Conservation (phyloP, 2,329 filamentous ascomycete genomes). For the Colletotrichum filicis region DNA sequence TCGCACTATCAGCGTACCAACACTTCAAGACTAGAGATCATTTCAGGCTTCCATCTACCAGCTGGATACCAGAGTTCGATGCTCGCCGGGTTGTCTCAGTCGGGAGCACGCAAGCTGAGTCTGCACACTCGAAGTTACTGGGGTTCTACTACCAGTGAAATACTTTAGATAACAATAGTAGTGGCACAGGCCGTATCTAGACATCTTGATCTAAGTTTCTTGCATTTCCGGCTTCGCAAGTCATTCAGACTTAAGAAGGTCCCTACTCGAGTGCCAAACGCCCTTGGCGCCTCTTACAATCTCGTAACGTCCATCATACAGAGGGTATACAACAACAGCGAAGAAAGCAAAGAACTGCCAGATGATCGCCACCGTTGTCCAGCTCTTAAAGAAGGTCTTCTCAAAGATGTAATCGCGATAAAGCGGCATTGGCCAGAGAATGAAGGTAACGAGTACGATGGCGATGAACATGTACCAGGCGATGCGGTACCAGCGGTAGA, state of each 20-base stretch:
- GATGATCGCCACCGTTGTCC: slow-evolving; percentile 61
- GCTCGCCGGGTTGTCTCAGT: too few relatives aligned
- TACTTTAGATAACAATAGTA: too few relatives aligned
- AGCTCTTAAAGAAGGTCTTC: slow-evolving; percentile 59
- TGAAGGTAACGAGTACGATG: neutral
- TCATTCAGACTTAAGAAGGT: neutral
- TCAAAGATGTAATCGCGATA: slow-evolving; percentile 63
- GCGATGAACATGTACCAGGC: neutral
- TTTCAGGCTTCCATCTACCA: too few relatives aligned
- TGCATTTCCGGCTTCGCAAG: too few relatives aligned
- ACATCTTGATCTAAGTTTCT: neutral
- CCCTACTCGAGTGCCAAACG: neutral
- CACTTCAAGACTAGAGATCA: too few relatives aligned
- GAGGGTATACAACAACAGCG: slow-evolving; percentile 1
- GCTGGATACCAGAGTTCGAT: too few relatives aligned
- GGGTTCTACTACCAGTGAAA: too few relatives aligned
- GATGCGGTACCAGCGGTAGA: neutral
- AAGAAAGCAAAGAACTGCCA: slow-evolving; percentile 46
- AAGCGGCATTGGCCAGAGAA: slow-evolving; percentile 57
- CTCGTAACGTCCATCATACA: slow-evolving; percentile 10
- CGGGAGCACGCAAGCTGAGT: too few relatives aligned
- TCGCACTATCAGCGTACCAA: too few relatives aligned
- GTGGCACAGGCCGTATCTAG: neutral
- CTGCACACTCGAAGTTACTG: too few relatives aligned
- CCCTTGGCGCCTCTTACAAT: slow-evolving; percentile 5